Conservation (phyloP, 352 stramenopile species). For the Sclerospora graminicola region DNA sequence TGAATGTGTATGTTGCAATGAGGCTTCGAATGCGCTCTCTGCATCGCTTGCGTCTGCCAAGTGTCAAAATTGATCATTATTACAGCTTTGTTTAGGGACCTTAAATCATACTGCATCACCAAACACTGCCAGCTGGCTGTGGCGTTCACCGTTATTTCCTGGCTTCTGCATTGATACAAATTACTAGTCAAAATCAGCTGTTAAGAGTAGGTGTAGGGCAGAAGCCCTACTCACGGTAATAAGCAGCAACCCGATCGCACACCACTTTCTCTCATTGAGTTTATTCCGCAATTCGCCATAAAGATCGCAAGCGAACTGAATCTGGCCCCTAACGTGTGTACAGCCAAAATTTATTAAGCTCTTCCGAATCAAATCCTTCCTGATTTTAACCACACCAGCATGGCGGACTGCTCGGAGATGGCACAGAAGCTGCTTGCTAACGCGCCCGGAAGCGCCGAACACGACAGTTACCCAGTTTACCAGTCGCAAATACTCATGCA, state of each 20-base stretch:
- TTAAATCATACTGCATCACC: no score
- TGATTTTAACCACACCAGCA: background rate
- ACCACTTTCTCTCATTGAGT: slow-evolving; percentile 14
- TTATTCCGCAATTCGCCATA: slow-evolving; percentile 41
- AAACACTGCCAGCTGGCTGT: slow-evolving; percentile 1
- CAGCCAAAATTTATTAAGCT: slow-evolving; percentile 1
- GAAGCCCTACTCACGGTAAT: slow-evolving; percentile 9
- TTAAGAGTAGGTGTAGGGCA: slow-evolving; percentile 6
- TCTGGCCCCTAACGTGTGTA: background rate
- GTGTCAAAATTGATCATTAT: background rate
- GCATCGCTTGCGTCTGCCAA: background rate
- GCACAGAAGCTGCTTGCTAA: slow-evolving; percentile 29
- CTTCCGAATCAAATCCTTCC: slow-evolving; percentile 1
- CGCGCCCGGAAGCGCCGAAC: slow-evolving; percentile 13
- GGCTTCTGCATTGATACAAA: slow-evolving; percentile 12
- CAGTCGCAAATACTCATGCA: slow-evolving; percentile 12
- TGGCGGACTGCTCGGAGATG: slow-evolving; percentile 25
- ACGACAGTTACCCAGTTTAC: slow-evolving; percentile 17
- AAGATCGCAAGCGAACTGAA: slow-evolving; percentile 22
- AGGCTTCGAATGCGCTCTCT: slow-evolving; percentile 12
- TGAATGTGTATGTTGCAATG: slow-evolving; percentile 11
- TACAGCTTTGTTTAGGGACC: background rate
- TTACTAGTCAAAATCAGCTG: slow-evolving; percentile 11
- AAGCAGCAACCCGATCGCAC: slow-evolving; percentile 12
- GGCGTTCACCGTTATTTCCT: slow-evolving; percentile 1